phyloP scores from a whole-genome alignment of 495 filamentous ascomycete genomes.

The Podospora pseudoanserina region DNA sequence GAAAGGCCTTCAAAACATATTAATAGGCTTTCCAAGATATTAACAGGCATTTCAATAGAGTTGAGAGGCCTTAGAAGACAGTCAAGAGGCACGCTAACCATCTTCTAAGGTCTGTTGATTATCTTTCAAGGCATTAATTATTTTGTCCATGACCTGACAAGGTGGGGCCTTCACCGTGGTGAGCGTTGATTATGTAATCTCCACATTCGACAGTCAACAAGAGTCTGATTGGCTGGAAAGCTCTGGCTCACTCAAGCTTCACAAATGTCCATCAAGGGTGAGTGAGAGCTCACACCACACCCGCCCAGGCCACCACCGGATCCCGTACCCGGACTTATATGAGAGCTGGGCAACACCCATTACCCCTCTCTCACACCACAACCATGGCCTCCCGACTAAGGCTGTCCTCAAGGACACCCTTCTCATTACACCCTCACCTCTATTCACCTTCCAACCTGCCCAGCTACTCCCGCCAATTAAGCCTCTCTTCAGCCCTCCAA shows the following conservation, averaged over 20 bases:
- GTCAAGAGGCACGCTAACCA: too few species aligned
- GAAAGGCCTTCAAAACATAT: too few species aligned
- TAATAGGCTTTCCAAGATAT: too few species aligned
- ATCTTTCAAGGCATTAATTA: not conserved
- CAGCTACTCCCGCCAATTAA: not conserved
- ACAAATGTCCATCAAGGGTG: not conserved
- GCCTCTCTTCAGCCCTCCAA: not conserved
- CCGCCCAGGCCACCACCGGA: not conserved
- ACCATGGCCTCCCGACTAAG: constrained; percentile 18
- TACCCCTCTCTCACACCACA: not conserved
- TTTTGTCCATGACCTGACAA: too few species aligned
- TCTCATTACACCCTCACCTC: not conserved
- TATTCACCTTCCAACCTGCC: not conserved
- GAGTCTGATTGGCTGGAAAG: constrained; percentile 10
- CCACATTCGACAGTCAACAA: not conserved
- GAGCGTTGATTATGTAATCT: constrained; percentile 3
- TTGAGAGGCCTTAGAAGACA: too few species aligned
- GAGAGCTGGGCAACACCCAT: not conserved
- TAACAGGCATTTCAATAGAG: too few species aligned
- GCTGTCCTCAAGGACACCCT: constrained; percentile 5
- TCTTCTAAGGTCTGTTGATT: not conserved
- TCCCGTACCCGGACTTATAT: not conserved
- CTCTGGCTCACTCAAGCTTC: not conserved
- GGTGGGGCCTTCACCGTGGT: not conserved
- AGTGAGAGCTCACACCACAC: not conserved